Percentiles rank a stretch among this genome's conserved stretches.
phyloP scores from a whole-genome alignment of 2,329 filamentous ascomycete genomes.

The Karstenula rhodostoma region DNA sequence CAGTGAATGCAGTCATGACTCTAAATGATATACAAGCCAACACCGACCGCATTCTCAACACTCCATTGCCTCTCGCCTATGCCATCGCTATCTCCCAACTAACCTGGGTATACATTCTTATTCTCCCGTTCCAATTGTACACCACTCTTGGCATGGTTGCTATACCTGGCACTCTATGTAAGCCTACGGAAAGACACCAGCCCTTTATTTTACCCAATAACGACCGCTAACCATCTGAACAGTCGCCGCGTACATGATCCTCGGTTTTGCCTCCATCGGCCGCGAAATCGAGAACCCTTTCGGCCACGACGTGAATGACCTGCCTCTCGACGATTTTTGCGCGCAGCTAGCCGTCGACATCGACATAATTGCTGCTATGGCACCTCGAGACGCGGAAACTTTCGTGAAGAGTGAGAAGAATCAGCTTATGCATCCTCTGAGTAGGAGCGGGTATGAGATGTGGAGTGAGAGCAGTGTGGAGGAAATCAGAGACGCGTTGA shows the following conservation, averaged over 20 bases:
- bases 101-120: slow-evolving; percentile 82
- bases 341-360: slow-evolving; percentile 75
- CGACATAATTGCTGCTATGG: slow-evolving; percentile 72
- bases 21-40: slow-evolving; percentile 76
- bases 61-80: slow-evolving; percentile 83
- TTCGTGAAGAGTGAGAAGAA: slow-evolving; percentile 60
- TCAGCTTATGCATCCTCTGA: slow-evolving; percentile 64
- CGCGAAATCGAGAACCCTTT: slow-evolving; percentile 88
- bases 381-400: slow-evolving; percentile 58
- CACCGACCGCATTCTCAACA: slow-evolving; percentile 80
- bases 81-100: slow-evolving; percentile 85
- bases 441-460: slow-evolving; percentile 39
- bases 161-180: slow-evolving; percentile 68
- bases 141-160: slow-evolving; percentile 72
- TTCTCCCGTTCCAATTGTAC: slow-evolving; percentile 82
- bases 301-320: slow-evolving; percentile 82
- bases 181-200: background rate
- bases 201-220: no score
- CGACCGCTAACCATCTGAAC: background rate
- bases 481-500: slow-evolving; percentile 52
- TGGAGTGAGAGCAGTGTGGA: slow-evolving; percentile 48
- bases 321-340: slow-evolving; percentile 71
- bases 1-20: slow-evolving; percentile 66
- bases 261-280: slow-evolving; percentile 66
- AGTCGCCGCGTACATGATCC: slow-evolving; percentile 78